Evolutionary conservation across 257 asterid genomes (phyloP), one percentile per base, ranked within the genome.

Genomic region (Ballota nigra): DNA sequence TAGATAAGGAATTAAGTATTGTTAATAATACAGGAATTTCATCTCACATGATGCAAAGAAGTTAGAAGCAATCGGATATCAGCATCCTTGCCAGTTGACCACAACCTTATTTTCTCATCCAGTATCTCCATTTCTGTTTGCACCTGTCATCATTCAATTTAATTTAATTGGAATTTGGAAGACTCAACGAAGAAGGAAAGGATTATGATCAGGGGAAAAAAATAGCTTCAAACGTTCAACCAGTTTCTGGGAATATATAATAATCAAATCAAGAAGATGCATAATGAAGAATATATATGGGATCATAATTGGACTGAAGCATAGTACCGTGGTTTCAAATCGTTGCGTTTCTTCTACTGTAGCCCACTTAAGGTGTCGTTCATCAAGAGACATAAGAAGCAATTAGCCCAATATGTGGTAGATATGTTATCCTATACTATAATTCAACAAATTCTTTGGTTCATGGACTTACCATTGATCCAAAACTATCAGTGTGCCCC

Each of bases 21-120:
- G 28, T 41, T 38, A 43, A 6, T 33, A 67, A n/a, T 2, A 18
- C 22, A 72, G 13, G 18, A 63, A 53, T 52, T 52, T 34, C 4
- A 31, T 65, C 97, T 81, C 74, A 91, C 97, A 49, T 88, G 84
- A 66, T 87, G 96, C 76, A 91, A 79, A 1, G 92, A 84, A 40
- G 97, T 85, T 40, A 91, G 84, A 31, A 91, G 88, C 82, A 87
- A 68, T 12, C 94, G 79, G 61, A 91, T 86, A 77, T 91, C 88
- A 15, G 83, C 78, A 78, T 84, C 92, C 70, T 88, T 88, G 64
- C 92, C 94, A 6, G 74, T 61, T 20, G 86, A 84, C 97, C 97
- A 91, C 34, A 88, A 16, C 79, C 75, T 75, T 52, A 91, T 75
- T 77, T 83, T 86, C 74, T 85, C 92, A 45, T 88, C 90, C 49